Evolutionary conservation across 192 early-diverging fungal genomes (phyloP), one percentile per base, ranked within the genome.

Genomic region (Gaertneriomyces sp.): DNA sequence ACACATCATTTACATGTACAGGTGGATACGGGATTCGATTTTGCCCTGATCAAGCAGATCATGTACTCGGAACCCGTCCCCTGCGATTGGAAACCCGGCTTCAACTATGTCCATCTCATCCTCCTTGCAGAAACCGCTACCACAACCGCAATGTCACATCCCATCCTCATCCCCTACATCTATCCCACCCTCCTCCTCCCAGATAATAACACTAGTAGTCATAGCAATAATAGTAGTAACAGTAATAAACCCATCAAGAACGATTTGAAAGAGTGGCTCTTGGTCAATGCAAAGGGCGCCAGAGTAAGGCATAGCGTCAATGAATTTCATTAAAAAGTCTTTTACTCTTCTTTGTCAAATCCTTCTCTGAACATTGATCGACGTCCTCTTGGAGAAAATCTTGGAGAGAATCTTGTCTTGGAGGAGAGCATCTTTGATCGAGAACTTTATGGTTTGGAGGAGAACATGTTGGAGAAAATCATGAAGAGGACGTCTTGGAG

Each of bases 191-290:
- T 52, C 50, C 11, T 64, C 10, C 7, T 38, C 8, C 39, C 10
- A 1, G 40, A 17, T 38, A 44, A 65, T 38, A 38, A 1, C 7
- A 14, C 2, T 1, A 11, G 7, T 43, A 45, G 7, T 7, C n/a
- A n/a, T n/a, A n/a, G n/a, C n/a, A 17, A 68, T 68, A 75, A 45
- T 66, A 74, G 6, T 58, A 71, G 7, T 63, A 70, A 12, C 60
- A 66, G 1, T 44, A 51, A 40, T 60, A 52, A 59, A 56, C 65
- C 47, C 14, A 65, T 85, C 45, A 81, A 81, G 57, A 85, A 83
- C 47, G 81, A 85, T 62, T 66, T 85, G 5, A 77, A 67, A n/a
- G 83, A 85, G 19, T 85, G 74, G 68, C 60, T 85, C 19, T 64
- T 85, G 4, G 76, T 85, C 59, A 85, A 85, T 59, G 45, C 76